Conservation (phyloP, 1,284 basidiomycete genomes). For the Fomitiporia mediterranea region DNA sequence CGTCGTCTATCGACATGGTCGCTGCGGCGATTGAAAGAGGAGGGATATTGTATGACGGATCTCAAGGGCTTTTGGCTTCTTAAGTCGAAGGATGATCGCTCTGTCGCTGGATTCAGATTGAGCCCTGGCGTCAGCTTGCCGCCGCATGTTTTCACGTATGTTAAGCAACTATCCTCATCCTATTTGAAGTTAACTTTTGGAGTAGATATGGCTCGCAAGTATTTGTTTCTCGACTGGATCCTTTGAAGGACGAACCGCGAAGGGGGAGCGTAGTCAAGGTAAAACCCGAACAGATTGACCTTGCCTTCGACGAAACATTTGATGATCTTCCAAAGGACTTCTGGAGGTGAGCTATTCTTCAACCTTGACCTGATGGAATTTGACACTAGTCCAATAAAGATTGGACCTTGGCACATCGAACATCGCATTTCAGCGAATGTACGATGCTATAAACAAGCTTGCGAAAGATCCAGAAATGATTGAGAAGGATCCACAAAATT, state of each 20-base stretch:
- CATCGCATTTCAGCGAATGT: constrained; percentile 67
- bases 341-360: constrained; percentile 48
- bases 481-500: constrained; percentile 31
- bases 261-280: constrained; percentile 53
- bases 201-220: constrained; percentile 61
- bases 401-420: constrained; percentile 71
- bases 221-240: constrained; percentile 58
- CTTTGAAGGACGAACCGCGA: constrained; percentile 40
- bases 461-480: constrained; percentile 49
- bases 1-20: constrained; percentile 66
- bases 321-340: constrained; percentile 38
- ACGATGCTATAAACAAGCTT: constrained; percentile 57
- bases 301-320: constrained; percentile 54
- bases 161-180: constrained; percentile 15
- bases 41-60: constrained; percentile 67
- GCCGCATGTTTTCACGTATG: constrained; percentile 60
- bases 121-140: constrained; percentile 55
- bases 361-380: not conserved
- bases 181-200: constrained; percentile 13
- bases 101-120: constrained; percentile 54
- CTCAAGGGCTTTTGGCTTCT: constrained; percentile 63
- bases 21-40: constrained; percentile 48
- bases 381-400: constrained; percentile 28
- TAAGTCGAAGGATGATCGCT: constrained; percentile 53
- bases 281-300: constrained; percentile 45